Conservation (phyloP, 169 alveolate species). For the Cryptosporidium canis region DNA sequence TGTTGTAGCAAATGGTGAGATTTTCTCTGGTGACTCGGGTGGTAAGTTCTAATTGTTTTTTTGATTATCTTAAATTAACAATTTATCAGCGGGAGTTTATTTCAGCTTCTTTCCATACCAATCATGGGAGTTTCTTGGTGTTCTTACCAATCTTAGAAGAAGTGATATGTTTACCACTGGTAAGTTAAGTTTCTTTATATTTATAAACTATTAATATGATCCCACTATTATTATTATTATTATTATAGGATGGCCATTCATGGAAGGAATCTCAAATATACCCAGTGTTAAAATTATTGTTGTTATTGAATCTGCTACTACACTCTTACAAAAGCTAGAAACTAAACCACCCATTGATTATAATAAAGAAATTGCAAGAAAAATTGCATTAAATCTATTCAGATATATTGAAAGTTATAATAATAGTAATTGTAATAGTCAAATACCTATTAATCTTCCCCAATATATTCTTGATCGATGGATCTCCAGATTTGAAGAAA, state of each 20-base stretch:
- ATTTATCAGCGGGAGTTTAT: conserved; percentile 30
- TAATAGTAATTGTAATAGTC: conserved; percentile 68
- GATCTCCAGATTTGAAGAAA: conserved; percentile 83
- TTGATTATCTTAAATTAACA: background rate
- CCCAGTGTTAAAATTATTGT: conserved; percentile 31
- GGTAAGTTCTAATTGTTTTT: conserved; percentile 13
- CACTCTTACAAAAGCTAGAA: conserved; percentile 26
- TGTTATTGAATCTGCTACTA: conserved; percentile 16
- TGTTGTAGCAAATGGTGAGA: background rate
- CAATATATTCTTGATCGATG: conserved; percentile 84
- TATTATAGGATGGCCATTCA: conserved; percentile 65
- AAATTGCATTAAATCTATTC: conserved; percentile 85
- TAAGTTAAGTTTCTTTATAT: background rate
- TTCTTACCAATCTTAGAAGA: conserved; percentile 46
- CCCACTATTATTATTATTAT: background rate
- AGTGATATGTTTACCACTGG: conserved; percentile 71
- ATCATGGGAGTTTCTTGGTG: conserved; percentile 71
- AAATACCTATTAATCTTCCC: conserved; percentile 82
- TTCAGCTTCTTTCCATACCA: conserved; percentile 56
- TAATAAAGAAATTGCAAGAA: conserved; percentile 78
- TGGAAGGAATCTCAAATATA: conserved; percentile 24
- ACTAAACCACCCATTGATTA: conserved; percentile 55
- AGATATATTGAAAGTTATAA: conserved; percentile 84
- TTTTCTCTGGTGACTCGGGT: conserved; percentile 43
- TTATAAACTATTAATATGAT: background rate